Evolutionary conservation across 495 filamentous ascomycete species (phyloP), one percentile per base, ranked within the genome.

Genomic region (Entonaema liquescens): DNA sequence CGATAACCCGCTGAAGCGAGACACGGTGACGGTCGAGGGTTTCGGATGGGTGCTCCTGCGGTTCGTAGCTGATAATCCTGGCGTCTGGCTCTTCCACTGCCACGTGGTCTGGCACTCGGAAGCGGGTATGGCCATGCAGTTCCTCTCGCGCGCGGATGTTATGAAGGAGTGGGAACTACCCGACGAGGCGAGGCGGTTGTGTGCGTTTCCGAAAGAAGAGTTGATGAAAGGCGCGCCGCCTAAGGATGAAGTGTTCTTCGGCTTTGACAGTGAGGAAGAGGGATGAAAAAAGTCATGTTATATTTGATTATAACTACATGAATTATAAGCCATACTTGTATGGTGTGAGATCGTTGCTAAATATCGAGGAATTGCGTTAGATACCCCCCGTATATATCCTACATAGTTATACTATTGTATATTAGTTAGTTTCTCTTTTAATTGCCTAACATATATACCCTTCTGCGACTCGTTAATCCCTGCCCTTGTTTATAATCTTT

Each of bases 91-190:
- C 0, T 82, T 86, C 62, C 84, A 87, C 59, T 87, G 84, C 68
- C 86, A 89, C 69, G 83, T 86, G 29, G 76, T 79, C 6, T 89
- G 88, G 88, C 88, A 90, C 77, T 75, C 78, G 6, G 86, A 88
- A 64, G 84, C 85, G 15, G 88, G 87, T 0, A 80, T 90, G 79
- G 58, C 84, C 40, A 87, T 89, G 88, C 86, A 88, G 75, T 85
- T 89, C 66, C 54, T 87, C 66, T 78, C 79, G n/a, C 75, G 79
- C 28, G 61, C 77, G 19, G 85, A 88, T 55, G 72, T 76, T 54
- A 73, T 87, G 55, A 77, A 69, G 29, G 42, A 29, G 9, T 83
- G 84, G 82, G 28, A 74, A 52, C 62, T 87, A 13, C 85, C 86
- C 4, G 75, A 74, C 53, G 81, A 81, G 40, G 79, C 84, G 28